phyloP scores from a whole-genome alignment of 106 monocot genomes.

The Hemerocallis citrina region DNA sequence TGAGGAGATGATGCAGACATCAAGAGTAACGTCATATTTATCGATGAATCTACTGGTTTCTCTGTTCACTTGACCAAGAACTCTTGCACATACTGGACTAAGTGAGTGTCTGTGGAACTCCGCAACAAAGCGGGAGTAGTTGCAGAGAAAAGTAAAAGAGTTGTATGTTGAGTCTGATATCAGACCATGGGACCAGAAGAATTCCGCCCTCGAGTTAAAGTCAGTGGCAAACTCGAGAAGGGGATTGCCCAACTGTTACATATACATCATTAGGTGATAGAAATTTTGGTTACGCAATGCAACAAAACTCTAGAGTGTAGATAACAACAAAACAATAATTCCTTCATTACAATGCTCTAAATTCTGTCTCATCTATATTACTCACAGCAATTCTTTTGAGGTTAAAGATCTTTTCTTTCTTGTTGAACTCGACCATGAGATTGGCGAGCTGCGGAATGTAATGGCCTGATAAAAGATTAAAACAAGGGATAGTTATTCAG shows the following conservation, averaged over 20 bases:
- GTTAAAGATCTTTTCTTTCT: constrained; percentile 59
- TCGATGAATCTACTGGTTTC: constrained; percentile 97
- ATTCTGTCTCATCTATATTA: too few relatives aligned
- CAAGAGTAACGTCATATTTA: constrained; percentile 97
- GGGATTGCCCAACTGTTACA: constrained; percentile 76
- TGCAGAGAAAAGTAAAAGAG: constrained; percentile 70
- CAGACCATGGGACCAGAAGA: constrained; percentile 96
- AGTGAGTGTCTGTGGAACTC: constrained; percentile 85
- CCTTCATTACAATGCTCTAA: too few relatives aligned
- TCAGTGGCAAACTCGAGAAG: constrained; percentile 93
- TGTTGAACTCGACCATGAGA: constrained; percentile 78
- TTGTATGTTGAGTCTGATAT: constrained; percentile 85
- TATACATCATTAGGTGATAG: too few relatives aligned
- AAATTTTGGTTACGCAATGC: too few relatives aligned
- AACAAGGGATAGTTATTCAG: neutral
- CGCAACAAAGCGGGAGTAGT: constrained; percentile 88
- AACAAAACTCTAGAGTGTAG: too few relatives aligned
- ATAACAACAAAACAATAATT: too few relatives aligned
- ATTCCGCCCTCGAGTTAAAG: constrained; percentile 96
- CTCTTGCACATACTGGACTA: constrained; percentile 54
- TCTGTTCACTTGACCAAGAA: constrained; percentile 76
- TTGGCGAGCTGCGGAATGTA: constrained; percentile 92
- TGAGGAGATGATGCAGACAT: constrained; percentile 93
- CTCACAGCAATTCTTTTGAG: constrained; percentile 47
- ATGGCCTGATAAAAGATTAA: constrained; percentile 63